These are phyloP conservation scores for Rhododendron williamsianum DNA, from an alignment of 148 eudicot species.

Conservation along the genomic window DNA sequence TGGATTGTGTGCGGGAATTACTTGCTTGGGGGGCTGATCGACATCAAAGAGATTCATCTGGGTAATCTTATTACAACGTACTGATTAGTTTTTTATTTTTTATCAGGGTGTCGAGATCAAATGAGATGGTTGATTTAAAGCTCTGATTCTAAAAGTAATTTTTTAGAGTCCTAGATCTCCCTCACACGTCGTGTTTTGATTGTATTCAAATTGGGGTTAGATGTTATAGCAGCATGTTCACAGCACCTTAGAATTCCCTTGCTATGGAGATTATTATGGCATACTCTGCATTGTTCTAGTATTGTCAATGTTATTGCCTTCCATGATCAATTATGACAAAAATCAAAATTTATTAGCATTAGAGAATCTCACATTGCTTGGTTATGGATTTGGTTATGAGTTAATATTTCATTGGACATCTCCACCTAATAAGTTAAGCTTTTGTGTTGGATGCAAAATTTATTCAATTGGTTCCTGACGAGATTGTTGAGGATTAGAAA, in stretches of 20 bases:
- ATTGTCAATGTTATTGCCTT: neutral
- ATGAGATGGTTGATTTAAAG: neutral
- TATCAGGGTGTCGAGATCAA: neutral
- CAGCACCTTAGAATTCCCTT: neutral
- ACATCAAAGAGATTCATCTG: constrained; percentile 25
- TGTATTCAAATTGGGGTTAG: neutral
- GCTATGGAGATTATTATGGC: neutral
- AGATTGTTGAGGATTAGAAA: neutral
- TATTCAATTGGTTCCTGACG: neutral
- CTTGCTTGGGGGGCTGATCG: constrained; percentile 31
- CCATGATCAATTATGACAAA: neutral
- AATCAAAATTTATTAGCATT: neutral
- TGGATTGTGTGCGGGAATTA: constrained; percentile 31
- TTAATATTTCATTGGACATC: neutral
- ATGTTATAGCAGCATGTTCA: neutral
- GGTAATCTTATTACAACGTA: constrained; percentile 11
- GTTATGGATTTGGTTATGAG: neutral
- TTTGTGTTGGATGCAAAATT: neutral
- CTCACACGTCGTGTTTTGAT: neutral
- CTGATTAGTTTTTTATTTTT: neutral
- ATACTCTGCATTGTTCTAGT: neutral
- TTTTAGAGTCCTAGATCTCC: neutral
- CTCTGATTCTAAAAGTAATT: neutral
- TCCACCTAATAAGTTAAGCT: neutral
- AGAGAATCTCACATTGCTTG: neutral